Evolutionary conservation across 2,329 filamentous ascomycete genomes (phyloP), one percentile per base, ranked within the genome.

Genomic region (Ophiocordyceps camponoti-floridani): DNA sequence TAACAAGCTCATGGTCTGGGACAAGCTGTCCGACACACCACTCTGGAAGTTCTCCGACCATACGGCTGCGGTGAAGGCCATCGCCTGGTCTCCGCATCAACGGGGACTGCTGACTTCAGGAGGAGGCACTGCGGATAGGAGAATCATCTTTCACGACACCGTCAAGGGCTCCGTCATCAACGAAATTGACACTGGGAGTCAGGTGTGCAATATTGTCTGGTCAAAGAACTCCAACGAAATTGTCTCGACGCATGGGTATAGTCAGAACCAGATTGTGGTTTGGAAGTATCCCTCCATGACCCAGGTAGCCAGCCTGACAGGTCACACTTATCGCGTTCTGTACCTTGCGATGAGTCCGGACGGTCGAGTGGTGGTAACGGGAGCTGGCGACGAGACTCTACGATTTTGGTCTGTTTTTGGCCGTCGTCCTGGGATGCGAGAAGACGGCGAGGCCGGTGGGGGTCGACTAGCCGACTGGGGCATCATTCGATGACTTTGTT

Each of bases 211-310:
- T 57, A 70, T 98, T 40, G 84, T 88, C 4, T 98, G 93, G 88
- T 91, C 83, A 16, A 94, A 93, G 58, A 94, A 95, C 61, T 94
- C 86, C 8, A 94, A 95, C 59, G 91, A 98, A 62, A 87, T 98
- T 47, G 89, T 98, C 45, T 89, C 83, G 43, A 98, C 91, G 1
- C 91, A 98, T 58, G 91, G 91, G 7, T 98, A 95, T 66, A 89
- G 82, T 53, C 91, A 98, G 58, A 95, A 98, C 60, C 91, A 96
- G 62, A 95, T 98, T 54, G 89, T 96, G 35, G 86, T 98, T 45
- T 98, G 91, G 91, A 98, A 98, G 58, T 98, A 98, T 58, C 91
- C 91, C 1, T 88, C 82, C 52, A 96, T 98, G 91, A 86, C 86
- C 43, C 91, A 96, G 60, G 87, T 98, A 9, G 89, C 86, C 38